Base-by-base conservation (phyloP, 2,329 filamentous ascomycete genomes). In the Aureobasidium sp. region DNA sequence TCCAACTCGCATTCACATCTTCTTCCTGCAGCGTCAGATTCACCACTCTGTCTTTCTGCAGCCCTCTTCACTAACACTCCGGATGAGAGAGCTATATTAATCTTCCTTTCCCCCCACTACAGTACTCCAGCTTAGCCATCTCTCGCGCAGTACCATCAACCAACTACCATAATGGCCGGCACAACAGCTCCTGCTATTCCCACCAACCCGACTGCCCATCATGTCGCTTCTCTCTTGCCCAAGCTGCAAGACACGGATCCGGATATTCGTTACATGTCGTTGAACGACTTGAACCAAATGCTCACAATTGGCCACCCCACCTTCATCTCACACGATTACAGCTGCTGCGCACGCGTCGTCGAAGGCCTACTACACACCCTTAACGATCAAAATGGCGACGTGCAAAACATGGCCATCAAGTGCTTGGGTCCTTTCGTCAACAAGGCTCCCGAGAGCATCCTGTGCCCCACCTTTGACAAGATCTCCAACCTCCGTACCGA, bases 181-280 rank as follows among this genome's bases (percentile, higher is more conserved):
- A 39, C 36, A 13, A 27, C 57, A 9, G 75, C 77, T 8, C 47
- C 47, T 61, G 71, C 70, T 62, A 67, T 78, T 47, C 75, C 76
- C 62, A 72, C 76, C 57, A 81, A 81, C 63, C 75, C 80, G 39
- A 80, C 78, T 45, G 74, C 81, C 63, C 78, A 82, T 66, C 79
- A 77, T 68, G 79, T 86, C 65, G 76, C 78, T 65, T 71, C 76
- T 63, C 82, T 96, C 64, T 83, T 97, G 29, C 80, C 83, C 64
- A 97, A 93, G 78, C 86, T 97, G 69, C 81, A 83, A 69, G 91
- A 97, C 74, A 82, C 86, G 34, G 94, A 99, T 71, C 89, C 93
- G 32, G 94, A 99, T 73, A 92, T 92, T 73, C 88, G 94, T 44
- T 99, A 93, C 81, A 99, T 99, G 94, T 92, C 92, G 55, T 80